Conservation (phyloP, 495 filamentous ascomycete genomes). For the Tuber magnatum region DNA sequence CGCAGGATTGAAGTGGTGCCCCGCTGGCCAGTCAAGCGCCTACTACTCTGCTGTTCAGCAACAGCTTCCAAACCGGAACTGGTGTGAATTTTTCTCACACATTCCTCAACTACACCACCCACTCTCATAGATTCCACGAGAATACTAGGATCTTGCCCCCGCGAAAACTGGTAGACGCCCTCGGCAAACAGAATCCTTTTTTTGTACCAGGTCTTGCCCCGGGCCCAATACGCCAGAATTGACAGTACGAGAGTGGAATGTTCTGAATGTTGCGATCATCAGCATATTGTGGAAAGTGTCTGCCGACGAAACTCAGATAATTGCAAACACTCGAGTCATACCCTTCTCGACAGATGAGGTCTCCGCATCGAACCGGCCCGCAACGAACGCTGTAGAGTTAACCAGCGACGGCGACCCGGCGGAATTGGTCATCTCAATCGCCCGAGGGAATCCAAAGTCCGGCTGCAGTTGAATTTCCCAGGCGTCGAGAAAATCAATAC, state of each 20-base stretch:
- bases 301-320: neutral
- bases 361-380: neutral
- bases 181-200: neutral
- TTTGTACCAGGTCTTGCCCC: no score
- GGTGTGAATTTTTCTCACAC: no score
- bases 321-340: neutral
- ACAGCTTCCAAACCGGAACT: no score
- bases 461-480: neutral
- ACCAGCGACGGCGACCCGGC: neutral
- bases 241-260: neutral
- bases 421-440: neutral
- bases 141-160: neutral
- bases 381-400: neutral
- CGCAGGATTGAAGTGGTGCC: no score
- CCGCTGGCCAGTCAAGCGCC: no score
- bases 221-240: neutral
- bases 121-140: no score
- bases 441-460: neutral
- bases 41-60: no score
- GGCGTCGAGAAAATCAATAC: neutral
- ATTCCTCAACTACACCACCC: no score
- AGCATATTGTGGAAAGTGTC: slow-evolving; percentile 2
- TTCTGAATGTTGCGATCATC: no score
- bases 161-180: neutral
- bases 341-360: neutral